A percentile compares a stretch with the other conserved stretches of the same genome.
Conservation (phyloP, 1,284 basidiomycete genomes). For the Heimioporus punctisporus region DNA sequence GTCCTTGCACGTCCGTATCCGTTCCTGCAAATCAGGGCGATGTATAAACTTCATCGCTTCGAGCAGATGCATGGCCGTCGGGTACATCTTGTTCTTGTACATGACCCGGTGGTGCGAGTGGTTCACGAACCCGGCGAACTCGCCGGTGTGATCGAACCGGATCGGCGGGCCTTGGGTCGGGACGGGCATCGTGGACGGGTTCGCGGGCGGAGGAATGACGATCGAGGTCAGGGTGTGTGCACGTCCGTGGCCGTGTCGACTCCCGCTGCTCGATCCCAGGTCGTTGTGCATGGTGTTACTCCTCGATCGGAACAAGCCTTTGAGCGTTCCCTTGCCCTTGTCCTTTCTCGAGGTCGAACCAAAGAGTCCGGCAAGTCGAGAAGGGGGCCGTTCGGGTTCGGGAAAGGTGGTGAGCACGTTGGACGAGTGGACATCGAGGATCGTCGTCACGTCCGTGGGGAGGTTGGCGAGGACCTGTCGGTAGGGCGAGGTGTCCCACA, state of each 20-base stretch:
- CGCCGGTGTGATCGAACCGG: conserved; percentile 35
- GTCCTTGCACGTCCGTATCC: conserved; percentile 46
- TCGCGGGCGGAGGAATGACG: conserved; percentile 21
- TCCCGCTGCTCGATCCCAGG: conserved; percentile 12
- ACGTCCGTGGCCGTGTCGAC: conserved; percentile 21
- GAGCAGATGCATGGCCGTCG: conserved; percentile 65
- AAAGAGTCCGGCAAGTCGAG: conserved; percentile 24
- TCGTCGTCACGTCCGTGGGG: conserved; percentile 42
- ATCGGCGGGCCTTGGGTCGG: conserved; percentile 25
- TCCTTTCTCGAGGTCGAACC: conserved; percentile 19
- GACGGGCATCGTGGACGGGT: conserved; percentile 15
- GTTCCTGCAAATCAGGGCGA: conserved; percentile 51
- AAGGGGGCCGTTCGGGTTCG: conserved; percentile 13
- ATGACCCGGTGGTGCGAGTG: conserved; percentile 57
- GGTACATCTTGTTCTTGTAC: conserved; percentile 52
- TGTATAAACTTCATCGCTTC: conserved; percentile 67
- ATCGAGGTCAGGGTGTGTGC: conserved; percentile 21
- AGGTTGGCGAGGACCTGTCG: conserved; percentile 45
- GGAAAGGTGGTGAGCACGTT: conserved; percentile 4
- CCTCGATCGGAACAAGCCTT: conserved; percentile 28
- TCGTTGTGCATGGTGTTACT: conserved; percentile 20
- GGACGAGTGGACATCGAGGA: conserved; percentile 25
- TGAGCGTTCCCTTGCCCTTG: conserved; percentile 26
- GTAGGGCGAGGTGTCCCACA: conserved; percentile 53
- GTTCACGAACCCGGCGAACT: conserved; percentile 51